A percentile compares a stretch with the other conserved stretches of the same genome.
Conservation (phyloP, 352 stramenopile genomes). For the Thalassiosira sp. region DNA sequence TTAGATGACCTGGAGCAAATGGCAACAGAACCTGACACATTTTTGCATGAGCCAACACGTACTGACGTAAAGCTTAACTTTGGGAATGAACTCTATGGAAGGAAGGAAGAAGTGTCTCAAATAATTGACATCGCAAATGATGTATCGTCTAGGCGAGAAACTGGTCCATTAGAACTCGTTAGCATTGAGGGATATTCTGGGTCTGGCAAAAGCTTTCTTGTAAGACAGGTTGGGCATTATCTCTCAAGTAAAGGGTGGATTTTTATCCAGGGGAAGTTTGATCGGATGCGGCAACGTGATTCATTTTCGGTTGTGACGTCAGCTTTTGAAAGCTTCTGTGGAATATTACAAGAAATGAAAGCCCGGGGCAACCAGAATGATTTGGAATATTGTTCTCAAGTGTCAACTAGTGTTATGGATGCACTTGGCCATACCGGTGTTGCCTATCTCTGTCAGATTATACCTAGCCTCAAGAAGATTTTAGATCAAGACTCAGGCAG, state of each 20-base stretch:
- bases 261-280: conserved; percentile 14
- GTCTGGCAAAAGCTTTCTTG: conserved; percentile 11
- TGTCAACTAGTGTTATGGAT: neutral
- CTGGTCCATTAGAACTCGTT: conserved; percentile 3
- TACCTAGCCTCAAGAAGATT: conserved; percentile 6
- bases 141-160: neutral
- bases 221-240: conserved; percentile 4
- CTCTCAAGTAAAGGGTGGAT: conserved; percentile 10
- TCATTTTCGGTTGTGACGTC: neutral
- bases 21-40: conserved; percentile 1
- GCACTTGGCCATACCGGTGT: conserved; percentile 2
- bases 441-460: neutral
- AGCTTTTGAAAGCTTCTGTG: conserved; percentile 2
- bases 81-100: conserved; percentile 2
- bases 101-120: neutral
- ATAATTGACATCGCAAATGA: neutral
- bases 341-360: neutral
- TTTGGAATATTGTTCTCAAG: conserved; percentile 1
- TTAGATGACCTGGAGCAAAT: conserved; percentile 6
- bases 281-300: conserved; percentile 12
- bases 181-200: conserved; percentile 2
- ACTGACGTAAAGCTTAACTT: conserved; percentile 1
- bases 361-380: neutral
- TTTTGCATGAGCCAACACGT: conserved; percentile 2
- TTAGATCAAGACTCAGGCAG: neutral